Conservation (phyloP, 2,329 filamentous ascomycete species). For the Pseudofabraea citricarpa region DNA sequence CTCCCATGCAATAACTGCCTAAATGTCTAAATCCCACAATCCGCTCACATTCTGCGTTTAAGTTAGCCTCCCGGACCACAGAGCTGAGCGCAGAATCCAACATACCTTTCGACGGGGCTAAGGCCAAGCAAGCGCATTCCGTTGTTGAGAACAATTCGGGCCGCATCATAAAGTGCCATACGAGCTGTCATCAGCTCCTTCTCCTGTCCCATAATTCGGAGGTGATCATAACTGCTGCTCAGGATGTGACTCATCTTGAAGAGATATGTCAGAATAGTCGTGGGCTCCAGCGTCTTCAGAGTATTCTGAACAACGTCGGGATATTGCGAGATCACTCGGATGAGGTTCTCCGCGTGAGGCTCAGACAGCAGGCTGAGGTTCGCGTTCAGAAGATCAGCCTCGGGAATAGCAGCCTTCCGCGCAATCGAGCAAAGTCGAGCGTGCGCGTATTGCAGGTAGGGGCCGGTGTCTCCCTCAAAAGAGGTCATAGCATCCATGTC, state of each 20-base stretch:
- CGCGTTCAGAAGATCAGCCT: constrained; percentile 55
- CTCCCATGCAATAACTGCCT: too few species aligned
- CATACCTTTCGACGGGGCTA: constrained; percentile 62
- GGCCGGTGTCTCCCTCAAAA: constrained; percentile 81
- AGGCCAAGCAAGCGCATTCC: constrained; percentile 80
- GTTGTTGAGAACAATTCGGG: constrained; percentile 71
- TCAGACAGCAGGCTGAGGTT: constrained; percentile 67
- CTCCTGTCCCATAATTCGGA: constrained; percentile 79
- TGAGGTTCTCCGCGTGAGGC: constrained; percentile 66
- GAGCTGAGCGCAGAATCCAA: neutral
- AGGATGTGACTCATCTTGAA: constrained; percentile 84
- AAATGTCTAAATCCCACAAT: too few species aligned
- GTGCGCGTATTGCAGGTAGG: constrained; percentile 80
- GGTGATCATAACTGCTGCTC: constrained; percentile 75
- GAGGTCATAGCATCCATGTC: constrained; percentile 79
- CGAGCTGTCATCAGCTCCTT: constrained; percentile 64
- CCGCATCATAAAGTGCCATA: constrained; percentile 73
- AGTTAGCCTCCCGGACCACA: neutral
- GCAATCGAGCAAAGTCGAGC: constrained; percentile 64
- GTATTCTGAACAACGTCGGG: constrained; percentile 83
- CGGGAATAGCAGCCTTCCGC: constrained; percentile 47
- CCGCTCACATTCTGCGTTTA: neutral
- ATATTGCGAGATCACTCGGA: constrained; percentile 76
- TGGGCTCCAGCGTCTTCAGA: constrained; percentile 74
- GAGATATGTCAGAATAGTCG: constrained; percentile 63